phyloP scores from a whole-genome alignment of 1,139 yeast species.

The Blastobotrys aristatus region DNA sequence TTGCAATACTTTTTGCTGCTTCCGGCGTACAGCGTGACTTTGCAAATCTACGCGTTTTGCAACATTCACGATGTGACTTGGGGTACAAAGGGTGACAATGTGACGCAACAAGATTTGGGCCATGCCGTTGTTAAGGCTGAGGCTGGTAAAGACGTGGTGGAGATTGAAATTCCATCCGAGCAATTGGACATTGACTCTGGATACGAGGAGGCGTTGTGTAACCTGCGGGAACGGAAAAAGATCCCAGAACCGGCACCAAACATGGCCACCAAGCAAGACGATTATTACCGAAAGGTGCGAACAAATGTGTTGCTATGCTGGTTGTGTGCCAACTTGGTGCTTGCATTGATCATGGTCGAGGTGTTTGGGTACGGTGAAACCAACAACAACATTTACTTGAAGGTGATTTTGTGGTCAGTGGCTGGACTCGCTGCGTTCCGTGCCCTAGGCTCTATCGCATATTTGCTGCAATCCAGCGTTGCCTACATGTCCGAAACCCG shows the following conservation, averaged over 20 bases:
- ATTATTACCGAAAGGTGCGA: slow-evolving; percentile 90
- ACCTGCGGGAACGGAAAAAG: slow-evolving; percentile 66
- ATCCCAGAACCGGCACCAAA: slow-evolving; percentile 47
- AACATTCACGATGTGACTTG: slow-evolving; percentile 95
- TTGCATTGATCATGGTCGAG: slow-evolving; percentile 83
- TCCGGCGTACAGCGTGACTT: slow-evolving; percentile 87
- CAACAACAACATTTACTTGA: slow-evolving; percentile 68
- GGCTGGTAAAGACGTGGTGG: slow-evolving; percentile 56
- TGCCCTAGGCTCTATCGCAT: slow-evolving; percentile 70
- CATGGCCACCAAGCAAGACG: slow-evolving; percentile 61
- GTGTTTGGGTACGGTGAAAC: slow-evolving; percentile 62
- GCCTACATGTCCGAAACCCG: slow-evolving; percentile 31
- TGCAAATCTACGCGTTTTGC: slow-evolving; percentile 91
- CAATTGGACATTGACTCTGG: slow-evolving; percentile 88
- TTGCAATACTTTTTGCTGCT: slow-evolving; percentile 78
- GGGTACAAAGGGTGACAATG: slow-evolving; percentile 95
- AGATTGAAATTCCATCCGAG: slow-evolving; percentile 84
- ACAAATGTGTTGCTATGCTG: slow-evolving; percentile 90
- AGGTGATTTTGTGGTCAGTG: slow-evolving; percentile 85
- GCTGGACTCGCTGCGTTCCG: slow-evolving; percentile 76
- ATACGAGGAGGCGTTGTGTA: slow-evolving; percentile 70
- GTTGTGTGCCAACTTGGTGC: slow-evolving; percentile 74
- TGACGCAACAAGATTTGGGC: slow-evolving; percentile 60
- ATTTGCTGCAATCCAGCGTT: slow-evolving; percentile 45
- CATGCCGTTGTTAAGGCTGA: slow-evolving; percentile 55